Conservation (phyloP, 345 rosid genomes). For the Eutrema yunnanense region DNA sequence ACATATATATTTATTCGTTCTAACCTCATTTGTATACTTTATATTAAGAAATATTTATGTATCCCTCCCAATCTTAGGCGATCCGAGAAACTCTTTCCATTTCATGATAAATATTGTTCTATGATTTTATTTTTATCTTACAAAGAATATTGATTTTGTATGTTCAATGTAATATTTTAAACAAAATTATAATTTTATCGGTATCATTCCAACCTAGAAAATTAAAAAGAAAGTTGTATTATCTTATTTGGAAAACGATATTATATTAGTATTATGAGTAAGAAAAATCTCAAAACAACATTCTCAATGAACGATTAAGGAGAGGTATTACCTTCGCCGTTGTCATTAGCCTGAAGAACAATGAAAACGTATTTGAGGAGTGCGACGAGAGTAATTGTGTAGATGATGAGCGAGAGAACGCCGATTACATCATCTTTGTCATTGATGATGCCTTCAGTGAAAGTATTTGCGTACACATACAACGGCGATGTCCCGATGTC, state of each 20-base stretch:
- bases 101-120: background rate
- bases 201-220: background rate
- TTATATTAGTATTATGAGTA: too few relatives aligned
- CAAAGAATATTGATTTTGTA: too few relatives aligned
- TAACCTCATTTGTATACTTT: background rate
- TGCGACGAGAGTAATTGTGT: conserved; percentile 49
- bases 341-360: conserved; percentile 72
- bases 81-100: background rate
- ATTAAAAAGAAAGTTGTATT: background rate
- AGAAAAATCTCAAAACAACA: too few relatives aligned
- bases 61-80: background rate
- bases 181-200: background rate
- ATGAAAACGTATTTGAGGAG: conserved; percentile 59
- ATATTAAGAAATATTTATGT: background rate
- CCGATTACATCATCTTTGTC: conserved; percentile 49
- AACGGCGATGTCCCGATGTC: conserved; percentile 85
- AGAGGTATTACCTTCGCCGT: conserved; percentile 56
- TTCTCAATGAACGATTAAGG: too few relatives aligned
- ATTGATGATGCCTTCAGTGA: conserved; percentile 39
- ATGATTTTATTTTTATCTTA: background rate
- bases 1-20: too few relatives aligned
- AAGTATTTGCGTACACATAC: conserved; percentile 58
- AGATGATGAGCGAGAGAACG: conserved; percentile 63
- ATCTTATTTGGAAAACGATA: background rate
- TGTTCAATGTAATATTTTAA: background rate